These are phyloP conservation scores for Fusarium sororula DNA, from an alignment of 2,329 filamentous ascomycete species.

Conservation along the genomic window DNA sequence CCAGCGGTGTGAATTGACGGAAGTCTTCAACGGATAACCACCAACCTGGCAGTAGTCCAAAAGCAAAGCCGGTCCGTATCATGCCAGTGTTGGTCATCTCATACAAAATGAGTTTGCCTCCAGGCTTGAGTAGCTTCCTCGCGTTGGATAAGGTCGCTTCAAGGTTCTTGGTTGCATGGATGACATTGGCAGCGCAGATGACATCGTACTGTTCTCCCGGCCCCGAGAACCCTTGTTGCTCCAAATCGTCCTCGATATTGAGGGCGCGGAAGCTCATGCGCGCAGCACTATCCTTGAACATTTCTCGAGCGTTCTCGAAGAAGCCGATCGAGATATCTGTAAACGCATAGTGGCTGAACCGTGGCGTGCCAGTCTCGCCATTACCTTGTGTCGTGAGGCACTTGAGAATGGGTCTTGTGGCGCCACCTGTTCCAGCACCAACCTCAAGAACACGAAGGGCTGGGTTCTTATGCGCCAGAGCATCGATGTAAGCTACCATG, in stretches of 20 bases:
- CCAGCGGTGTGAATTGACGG: background rate
- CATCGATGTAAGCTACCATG: background rate
- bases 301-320: conserved; percentile 2
- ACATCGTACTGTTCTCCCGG: background rate
- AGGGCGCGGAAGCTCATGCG: conserved; percentile 3
- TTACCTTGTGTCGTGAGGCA: background rate
- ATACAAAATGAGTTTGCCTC: background rate
- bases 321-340: background rate
- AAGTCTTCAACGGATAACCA: background rate
- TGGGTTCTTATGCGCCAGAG: background rate
- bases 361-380: background rate
- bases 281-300: background rate
- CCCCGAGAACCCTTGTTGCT: background rate
- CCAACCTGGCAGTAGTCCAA: background rate
- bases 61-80: background rate
- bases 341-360: background rate
- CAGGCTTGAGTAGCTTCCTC: background rate
- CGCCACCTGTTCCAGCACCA: background rate
- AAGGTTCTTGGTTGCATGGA: conserved; percentile 7
- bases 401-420: background rate
- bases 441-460: background rate
- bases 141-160: background rate
- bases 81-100: conserved; percentile 6
- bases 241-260: background rate
- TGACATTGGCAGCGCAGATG: background rate